A percentile compares a stretch with the other conserved stretches of the same genome.
Conservation (phyloP, 2,329 filamentous ascomycete genomes). For the Fusarium sp. region DNA sequence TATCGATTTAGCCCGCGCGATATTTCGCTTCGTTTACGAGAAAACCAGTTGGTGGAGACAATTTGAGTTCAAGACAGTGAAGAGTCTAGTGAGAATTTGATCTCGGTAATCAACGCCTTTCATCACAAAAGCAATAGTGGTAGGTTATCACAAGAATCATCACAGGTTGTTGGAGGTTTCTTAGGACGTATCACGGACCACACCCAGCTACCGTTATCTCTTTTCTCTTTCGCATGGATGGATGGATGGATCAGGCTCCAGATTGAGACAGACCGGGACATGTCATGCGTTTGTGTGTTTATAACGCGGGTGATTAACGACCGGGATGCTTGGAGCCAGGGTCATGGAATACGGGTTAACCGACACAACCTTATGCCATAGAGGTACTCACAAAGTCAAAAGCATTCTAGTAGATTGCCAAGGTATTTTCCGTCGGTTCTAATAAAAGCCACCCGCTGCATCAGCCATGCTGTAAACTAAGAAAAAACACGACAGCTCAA, state of each 20-base stretch:
- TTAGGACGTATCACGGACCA: not conserved
- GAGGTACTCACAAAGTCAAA: not conserved
- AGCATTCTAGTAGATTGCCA: not conserved
- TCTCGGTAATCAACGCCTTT: constrained; percentile 5
- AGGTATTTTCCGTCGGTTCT: not conserved
- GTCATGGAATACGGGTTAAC: constrained; percentile 9
- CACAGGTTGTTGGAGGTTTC: too few relatives aligned
- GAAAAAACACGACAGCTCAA: not conserved
- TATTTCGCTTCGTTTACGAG: not conserved
- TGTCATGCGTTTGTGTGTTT: constrained; percentile 9
- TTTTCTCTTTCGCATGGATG: not conserved
- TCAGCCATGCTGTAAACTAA: not conserved
- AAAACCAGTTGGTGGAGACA: not conserved
- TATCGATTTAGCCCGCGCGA: not conserved
- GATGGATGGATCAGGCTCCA: not conserved
- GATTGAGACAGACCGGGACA: not conserved
- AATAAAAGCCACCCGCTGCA: constrained; percentile 13
- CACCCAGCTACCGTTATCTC: not conserved
- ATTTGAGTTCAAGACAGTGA: constrained; percentile 10
- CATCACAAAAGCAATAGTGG: not conserved
- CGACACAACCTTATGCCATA: constrained; percentile 15
- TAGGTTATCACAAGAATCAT: too few relatives aligned
- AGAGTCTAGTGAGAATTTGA: constrained; percentile 4
- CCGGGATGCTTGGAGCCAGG: constrained; percentile 12
- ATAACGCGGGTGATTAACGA: constrained; percentile 15